A percentile compares a stretch with the other conserved stretches of the same genome.
These are phyloP conservation scores for Pseudocercospora fijiensis DNA, from an alignment of 2,329 filamentous ascomycete genomes.

Conservation along the genomic window DNA sequence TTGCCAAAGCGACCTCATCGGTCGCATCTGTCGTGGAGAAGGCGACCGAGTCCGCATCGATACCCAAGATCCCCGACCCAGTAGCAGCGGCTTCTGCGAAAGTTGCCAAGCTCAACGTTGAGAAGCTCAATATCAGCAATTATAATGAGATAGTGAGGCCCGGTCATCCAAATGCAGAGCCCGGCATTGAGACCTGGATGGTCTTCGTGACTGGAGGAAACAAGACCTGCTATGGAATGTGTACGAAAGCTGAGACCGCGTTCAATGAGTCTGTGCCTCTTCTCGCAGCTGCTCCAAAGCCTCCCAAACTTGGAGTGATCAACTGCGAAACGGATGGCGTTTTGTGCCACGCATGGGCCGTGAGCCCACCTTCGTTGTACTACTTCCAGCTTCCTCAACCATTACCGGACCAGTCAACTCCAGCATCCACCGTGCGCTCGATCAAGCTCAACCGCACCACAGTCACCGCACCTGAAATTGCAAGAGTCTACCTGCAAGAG, in stretches of 20 bases:
- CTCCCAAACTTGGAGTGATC: constrained; percentile 67
- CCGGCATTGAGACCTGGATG: constrained; percentile 72
- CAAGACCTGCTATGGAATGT: constrained; percentile 74
- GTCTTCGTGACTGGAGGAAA: constrained; percentile 72
- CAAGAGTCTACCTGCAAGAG: constrained; percentile 60
- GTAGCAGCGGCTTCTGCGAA: constrained; percentile 44
- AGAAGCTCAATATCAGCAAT: constrained; percentile 64
- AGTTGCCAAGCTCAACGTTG: constrained; percentile 53
- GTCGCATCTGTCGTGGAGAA: constrained; percentile 56
- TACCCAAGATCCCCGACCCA: constrained; percentile 43
- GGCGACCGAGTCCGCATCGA: constrained; percentile 47
- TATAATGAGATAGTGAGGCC: constrained; percentile 68
- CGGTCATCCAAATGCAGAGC: constrained; percentile 56
- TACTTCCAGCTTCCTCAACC: constrained; percentile 61
- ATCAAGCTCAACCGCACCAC: constrained; percentile 69
- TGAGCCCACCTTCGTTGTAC: constrained; percentile 64
- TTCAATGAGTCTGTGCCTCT: constrained; percentile 52
- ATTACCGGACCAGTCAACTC: constrained; percentile 62
- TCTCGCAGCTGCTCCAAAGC: constrained; percentile 59
- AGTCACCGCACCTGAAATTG: constrained; percentile 63
- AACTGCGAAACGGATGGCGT: constrained; percentile 74
- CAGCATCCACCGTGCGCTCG: constrained; percentile 63
- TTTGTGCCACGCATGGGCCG: constrained; percentile 72
- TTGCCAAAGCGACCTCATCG: constrained; percentile 56
- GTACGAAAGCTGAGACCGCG: constrained; percentile 62